Percentiles rank a stretch among this genome's conserved stretches.
Conservation (phyloP, 2,329 filamentous ascomycete genomes). For the Macrophomina tecta region DNA sequence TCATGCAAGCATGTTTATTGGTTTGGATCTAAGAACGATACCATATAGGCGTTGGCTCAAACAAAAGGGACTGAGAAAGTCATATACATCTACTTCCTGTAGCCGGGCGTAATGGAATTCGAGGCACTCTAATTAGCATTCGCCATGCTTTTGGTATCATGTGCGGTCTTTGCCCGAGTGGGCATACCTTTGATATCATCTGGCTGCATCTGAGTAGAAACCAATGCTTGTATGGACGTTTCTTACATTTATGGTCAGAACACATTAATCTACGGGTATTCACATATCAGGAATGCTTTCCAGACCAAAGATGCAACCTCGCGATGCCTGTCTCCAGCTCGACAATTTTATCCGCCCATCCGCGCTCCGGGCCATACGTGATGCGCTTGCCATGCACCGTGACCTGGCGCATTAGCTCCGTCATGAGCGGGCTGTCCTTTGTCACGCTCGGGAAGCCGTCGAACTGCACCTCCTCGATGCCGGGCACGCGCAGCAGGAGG, state of each 20-base stretch:
- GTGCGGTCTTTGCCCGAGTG: background rate
- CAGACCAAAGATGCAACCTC: slow-evolving; percentile 12
- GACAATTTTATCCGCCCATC: slow-evolving; percentile 62
- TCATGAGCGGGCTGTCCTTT: slow-evolving; percentile 69
- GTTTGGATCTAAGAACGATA: slow-evolving; percentile 18
- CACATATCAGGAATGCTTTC: background rate
- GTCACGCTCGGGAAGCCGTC: slow-evolving; percentile 72
- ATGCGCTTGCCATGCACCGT: slow-evolving; percentile 53
- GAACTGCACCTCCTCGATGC: slow-evolving; percentile 67
- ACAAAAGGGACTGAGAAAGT: background rate
- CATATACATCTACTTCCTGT: background rate
- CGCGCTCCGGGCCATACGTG: slow-evolving; percentile 71
- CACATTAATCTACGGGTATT: background rate
- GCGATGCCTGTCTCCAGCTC: slow-evolving; percentile 35
- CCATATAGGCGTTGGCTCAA: slow-evolving; percentile 19
- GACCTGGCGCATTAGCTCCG: slow-evolving; percentile 62
- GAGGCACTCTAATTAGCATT: background rate
- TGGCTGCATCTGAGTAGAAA: too few species aligned
- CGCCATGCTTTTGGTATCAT: background rate
- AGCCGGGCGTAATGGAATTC: slow-evolving; percentile 10
- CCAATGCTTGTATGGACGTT: too few species aligned
- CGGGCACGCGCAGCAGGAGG: slow-evolving; percentile 64
- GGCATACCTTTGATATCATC: too few species aligned
- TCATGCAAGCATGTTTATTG: background rate
- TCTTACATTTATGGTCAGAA: background rate